Conservation (phyloP, 768 basidiomycete species). For the Trametes cingulata region DNA sequence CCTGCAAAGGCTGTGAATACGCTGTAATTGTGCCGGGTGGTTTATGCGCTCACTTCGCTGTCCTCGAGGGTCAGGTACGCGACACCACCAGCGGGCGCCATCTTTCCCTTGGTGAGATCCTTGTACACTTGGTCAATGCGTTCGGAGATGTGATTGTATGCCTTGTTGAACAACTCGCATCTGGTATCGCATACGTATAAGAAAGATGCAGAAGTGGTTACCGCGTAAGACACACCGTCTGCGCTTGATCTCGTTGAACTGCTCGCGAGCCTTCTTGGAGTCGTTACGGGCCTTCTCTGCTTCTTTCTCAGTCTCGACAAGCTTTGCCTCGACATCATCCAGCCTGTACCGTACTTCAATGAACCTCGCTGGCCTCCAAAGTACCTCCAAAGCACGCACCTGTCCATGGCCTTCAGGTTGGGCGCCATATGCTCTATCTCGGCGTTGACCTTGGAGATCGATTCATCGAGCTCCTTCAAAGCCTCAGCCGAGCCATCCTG, state of each 20-base stretch:
- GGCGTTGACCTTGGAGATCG: conserved; percentile 63
- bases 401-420: conserved; percentile 94
- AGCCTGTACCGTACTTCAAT: conserved; percentile 44
- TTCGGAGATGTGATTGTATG: conserved; percentile 95
- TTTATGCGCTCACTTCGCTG: conserved; percentile 69
- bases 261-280: conserved; percentile 86
- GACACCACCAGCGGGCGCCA: conserved; percentile 92
- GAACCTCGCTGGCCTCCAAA: neutral
- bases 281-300: conserved; percentile 91
- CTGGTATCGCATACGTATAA: conserved; percentile 32
- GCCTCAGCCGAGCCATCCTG: conserved; percentile 64
- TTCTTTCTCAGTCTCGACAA: conserved; percentile 88
- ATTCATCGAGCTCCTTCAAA: conserved; percentile 71
- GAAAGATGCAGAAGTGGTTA: neutral
- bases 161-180: conserved; percentile 89
- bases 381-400: conserved; percentile 43
- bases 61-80: conserved; percentile 97
- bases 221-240: conserved; percentile 50
- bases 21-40: neutral
- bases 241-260: conserved; percentile 86
- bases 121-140: conserved; percentile 96
- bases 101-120: conserved; percentile 94
- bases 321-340: conserved; percentile 81
- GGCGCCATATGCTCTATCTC: conserved; percentile 95
- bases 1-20: conserved; percentile 41